Base-by-base conservation (phyloP, 768 basidiomycete genomes). In the Termitomyces sp. region DNA sequence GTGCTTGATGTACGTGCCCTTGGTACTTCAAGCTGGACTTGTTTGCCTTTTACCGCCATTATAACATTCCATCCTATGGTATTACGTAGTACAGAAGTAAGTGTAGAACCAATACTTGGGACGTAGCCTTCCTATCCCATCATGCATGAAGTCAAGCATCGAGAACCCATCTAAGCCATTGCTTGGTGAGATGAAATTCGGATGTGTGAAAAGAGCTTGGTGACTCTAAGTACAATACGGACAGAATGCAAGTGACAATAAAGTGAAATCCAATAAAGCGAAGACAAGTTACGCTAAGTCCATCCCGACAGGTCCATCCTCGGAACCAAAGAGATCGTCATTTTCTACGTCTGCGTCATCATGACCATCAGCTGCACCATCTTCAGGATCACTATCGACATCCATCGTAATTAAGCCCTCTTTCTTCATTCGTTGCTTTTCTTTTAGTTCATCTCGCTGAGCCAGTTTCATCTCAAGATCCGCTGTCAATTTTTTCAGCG, bases 381-480 rank as follows among this genome's bases (percentile, higher is more conserved):
- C 73, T 40, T 70, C 73, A 12, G 66, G 65, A 57, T 74, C 74
- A 12, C 65, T 74, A 47, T 75, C 72, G 14, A 63, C 67, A 57
- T 76, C 77, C 56, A 70, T 66, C 5, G 17, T 41, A 17, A 67
- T 60, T 38, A 82, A 78, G 3, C 88, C 88, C 65, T 88, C 88
- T 62, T 88, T 88, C 67, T 78, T 77, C 65, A 84, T 69, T 43
- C 87, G 78, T 62, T 85, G 85, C 64, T 84, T 78, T 70, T 92
- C 90, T 63, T 83, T 84, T 67, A 93, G 71, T 62, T 88, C 88
- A 60, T 93, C 90, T 54, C 87, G 78, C 65, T 93, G 91, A 0
- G 79, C 79, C 10, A 79, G 72, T 66, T 94, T 95, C 80, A 86
- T 84, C 60, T 95, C 93, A 30, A 95, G 74, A 66, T 97, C 93